These are phyloP conservation scores for Fusarium nisikadoi DNA, from an alignment of 2,329 filamentous ascomycete species.

Conservation along the genomic window DNA sequence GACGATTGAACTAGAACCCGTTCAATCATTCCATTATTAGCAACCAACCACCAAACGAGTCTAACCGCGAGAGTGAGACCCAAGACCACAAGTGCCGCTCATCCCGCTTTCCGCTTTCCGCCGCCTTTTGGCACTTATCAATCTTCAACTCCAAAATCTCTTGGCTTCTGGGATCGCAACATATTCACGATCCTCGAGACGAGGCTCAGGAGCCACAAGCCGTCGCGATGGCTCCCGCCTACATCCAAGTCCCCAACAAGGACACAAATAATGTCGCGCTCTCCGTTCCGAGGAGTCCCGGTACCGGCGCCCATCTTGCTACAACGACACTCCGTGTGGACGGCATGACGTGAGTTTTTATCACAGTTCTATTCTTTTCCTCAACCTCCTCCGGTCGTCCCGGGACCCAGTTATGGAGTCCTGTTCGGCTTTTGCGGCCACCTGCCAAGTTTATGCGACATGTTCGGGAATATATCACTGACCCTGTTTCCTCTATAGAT, in stretches of 20 bases:
- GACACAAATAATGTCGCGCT: conserved; percentile 49
- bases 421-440: conserved; percentile 5
- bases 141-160: conserved; percentile 15
- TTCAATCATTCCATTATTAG: conserved; percentile 30
- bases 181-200: conserved; percentile 49
- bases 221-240: conserved; percentile 61
- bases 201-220: conserved; percentile 31
- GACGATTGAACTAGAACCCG: conserved; percentile 31
- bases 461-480: conserved; percentile 41
- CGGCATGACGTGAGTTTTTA: conserved; percentile 77
- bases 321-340: conserved; percentile 91
- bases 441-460: not conserved
- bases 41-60: conserved; percentile 28
- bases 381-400: conserved; percentile 23
- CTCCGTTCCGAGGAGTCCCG: conserved; percentile 47
- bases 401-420: conserved; percentile 21
- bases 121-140: not conserved
- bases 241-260: conserved; percentile 59
- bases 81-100: conserved; percentile 7
- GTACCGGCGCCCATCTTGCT: conserved; percentile 72
- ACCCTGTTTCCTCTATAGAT: conserved; percentile 64
- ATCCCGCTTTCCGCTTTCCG: conserved; percentile 13
- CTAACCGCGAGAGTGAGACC: conserved; percentile 26
- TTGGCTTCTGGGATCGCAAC: conserved; percentile 22
- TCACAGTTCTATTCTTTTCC: conserved; percentile 3